Evolutionary conservation across 139 green algal genomes (phyloP), one percentile per base, ranked within the genome.

Genomic region (Eudorina sp.): DNA sequence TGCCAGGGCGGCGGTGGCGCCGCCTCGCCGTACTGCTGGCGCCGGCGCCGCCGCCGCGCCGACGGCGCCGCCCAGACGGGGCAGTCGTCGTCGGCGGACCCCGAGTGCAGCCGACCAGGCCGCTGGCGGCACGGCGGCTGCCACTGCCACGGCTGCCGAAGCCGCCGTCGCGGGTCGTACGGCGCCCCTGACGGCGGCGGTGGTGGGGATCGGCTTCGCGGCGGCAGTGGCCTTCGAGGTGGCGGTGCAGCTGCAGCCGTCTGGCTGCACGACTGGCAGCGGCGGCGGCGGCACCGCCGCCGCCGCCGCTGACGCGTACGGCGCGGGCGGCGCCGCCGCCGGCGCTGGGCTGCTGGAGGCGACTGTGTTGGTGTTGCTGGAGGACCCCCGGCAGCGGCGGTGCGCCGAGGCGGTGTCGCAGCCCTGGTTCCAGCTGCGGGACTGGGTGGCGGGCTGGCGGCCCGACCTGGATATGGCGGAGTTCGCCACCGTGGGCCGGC

Each of bases 211-310:
- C 0, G 94, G 96, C 9, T 89, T 93, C 38, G 91, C 88, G 14
- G 90, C 80, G 0, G 87, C 92, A n/a, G 79, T 98, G 53, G 96
- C 95, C 0, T 95, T 95, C 74, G 95, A 98, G 89, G 68, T 97
- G 76, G 94, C 93, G 27, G 62, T 94, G 38, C 93, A 96, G 90
- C 88, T 96, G 88, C 70, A 45, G 89, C 86, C 45, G 41, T n/a
- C n/a, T n/a, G n/a, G n/a, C n/a, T n/a, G n/a, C n/a, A n/a, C n/a
- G n/a, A n/a, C n/a, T n/a, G n/a, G n/a, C n/a, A n/a, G n/a, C n/a
- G n/a, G n/a, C n/a, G n/a, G n/a, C n/a, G n/a, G n/a, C n/a, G n/a
- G n/a, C n/a, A n/a, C n/a, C 18, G 14, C 70, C 3, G 4, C 38
- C 27, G 9, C 70, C 31, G 68, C 40, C 41, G 21, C 48, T 19